phyloP scores from a whole-genome alignment of 2,329 filamentous ascomycete genomes.

The Magnaporthales sp. region DNA sequence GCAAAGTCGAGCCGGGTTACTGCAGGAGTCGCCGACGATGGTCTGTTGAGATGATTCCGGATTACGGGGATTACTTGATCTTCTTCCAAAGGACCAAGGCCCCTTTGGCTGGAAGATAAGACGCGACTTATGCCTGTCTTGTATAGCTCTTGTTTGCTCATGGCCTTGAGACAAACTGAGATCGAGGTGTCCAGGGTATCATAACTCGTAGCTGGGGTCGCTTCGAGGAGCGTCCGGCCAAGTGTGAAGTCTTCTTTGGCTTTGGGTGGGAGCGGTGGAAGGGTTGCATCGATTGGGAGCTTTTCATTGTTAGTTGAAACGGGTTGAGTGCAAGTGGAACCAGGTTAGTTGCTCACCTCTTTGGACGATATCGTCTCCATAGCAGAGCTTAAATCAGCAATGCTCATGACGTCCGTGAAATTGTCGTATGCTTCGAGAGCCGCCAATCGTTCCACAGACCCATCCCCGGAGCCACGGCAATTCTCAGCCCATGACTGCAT shows the following conservation, averaged over 20 bases:
- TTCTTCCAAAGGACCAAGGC: conserved; percentile 19
- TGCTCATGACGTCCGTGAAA: conserved; percentile 54
- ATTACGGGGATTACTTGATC: conserved; percentile 25
- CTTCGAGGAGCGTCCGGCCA: conserved; percentile 39
- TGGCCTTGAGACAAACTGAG: conserved; percentile 22
- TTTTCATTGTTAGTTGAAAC: conserved; percentile 16
- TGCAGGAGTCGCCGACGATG: conserved; percentile 11
- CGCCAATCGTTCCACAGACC: conserved; percentile 16
- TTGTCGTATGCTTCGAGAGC: conserved; percentile 41
- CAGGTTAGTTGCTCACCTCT: conserved; percentile 16
- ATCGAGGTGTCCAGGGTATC: conserved; percentile 21
- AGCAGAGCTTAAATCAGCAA: conserved; percentile 51
- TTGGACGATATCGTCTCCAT: conserved; percentile 33
- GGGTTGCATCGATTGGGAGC: conserved; percentile 52
- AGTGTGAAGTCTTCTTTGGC: conserved; percentile 40
- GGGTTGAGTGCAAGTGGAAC: background rate
- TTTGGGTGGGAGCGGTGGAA: conserved; percentile 44
- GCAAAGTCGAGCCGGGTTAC: conserved; percentile 45
- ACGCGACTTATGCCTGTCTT: background rate
- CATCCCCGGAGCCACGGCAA: background rate
- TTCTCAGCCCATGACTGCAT: conserved; percentile 28
- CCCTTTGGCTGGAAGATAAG: background rate
- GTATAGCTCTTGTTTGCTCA: conserved; percentile 20
- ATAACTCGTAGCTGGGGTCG: conserved; percentile 24
- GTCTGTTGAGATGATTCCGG: conserved; percentile 23